Evolutionary conservation across 345 rosid species (phyloP), one percentile per base, ranked within the genome.

Genomic region (Theobroma cacao): DNA sequence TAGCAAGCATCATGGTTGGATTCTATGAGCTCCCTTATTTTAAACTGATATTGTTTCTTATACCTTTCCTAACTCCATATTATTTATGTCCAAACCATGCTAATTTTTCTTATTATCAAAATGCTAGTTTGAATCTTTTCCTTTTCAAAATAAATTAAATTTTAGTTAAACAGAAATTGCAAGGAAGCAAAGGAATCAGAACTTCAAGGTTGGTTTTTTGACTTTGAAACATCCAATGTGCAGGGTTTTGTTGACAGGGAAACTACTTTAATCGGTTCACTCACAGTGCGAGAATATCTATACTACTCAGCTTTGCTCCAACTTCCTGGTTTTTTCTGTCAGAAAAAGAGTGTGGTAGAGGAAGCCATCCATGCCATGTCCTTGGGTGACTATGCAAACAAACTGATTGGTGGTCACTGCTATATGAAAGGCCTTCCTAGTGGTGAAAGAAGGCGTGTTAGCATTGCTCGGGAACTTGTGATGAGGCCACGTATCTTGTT

Each of bases 311-410:
- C 98, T 10, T 84, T 97, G 75, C 98, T 97, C 85, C 99, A 97
- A 80, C 98, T 97, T 74, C 98, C 97, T 4, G 98, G 98, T 60
- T 94, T 97, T 65, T 91, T 97, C 84, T 93, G 89, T 87, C 93
- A 91, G 88, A 97, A 90, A 87, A 94, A 87, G 85, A 82, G 85
- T 76, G 92, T 93, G 53, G 99, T 97, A 43, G 99, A 94, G 94
- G 99, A 97, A 82, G 99, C 99, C 31, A 97, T 97, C 33, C 97
- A 90, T 59, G 97, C 97, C 14, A 97, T 97, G 99, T 97, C 99
- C 72, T 78, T 97, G 84, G 80, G 83, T 81, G 98, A 94, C 77
- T 93, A 91, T 82, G 98, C 93, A 70, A 94, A 97, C 87, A 97
- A 94, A 82, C 83, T 97, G 81, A 97, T 97, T 50, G 98, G 99